Base-by-base conservation (phyloP, 2,329 filamentous ascomycete genomes). In the Hansfordia pulvinata region DNA sequence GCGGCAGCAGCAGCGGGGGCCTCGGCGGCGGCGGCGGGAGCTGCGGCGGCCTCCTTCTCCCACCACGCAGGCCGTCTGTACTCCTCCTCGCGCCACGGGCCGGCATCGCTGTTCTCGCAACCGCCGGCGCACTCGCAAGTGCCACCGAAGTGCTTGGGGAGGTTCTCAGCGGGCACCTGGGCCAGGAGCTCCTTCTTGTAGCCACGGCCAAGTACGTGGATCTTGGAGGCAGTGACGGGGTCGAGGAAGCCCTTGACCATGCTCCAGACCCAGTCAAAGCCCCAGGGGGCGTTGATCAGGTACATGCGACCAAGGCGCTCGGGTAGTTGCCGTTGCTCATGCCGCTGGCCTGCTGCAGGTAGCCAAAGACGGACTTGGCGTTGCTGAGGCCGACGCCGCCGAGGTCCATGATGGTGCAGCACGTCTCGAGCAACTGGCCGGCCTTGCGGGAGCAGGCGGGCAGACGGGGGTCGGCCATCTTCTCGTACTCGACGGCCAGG, bases 321-420 rank as follows among this genome's bases (percentile, higher is more conserved):
- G 6, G 90, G 62, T 98, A 98, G 73, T 96, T 93, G 70, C 96
- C 93, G 60, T 96, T 90, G 38, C 83, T 93, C 58, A 98, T 82
- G 52, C 63, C 76, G 18, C 84, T 90, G 23, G 84, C 85, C 50
- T 79, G 71, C 45, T 73, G 73, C 41, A 98, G 71, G 62, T 94
- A 96, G 29, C 73, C 69, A 63, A 92, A 93, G 31, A 94, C 88
- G 34, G 79, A 78, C 35, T 74, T 69, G 22, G 83, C 76, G 57
- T 80, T 90, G 50, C 65, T 68, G 42, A 96, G 60, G 32, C 83
- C 83, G 14, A 98, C 86, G 35, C 86, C 86, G 64, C 93, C 93
- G 53, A 94, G 69, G 57, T 98, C 90, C 78, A 96, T 90, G 59
- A 98, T 85, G 37, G 82, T 88, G 75, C 90, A 96, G 64, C 84